Evolutionary conservation across 1,139 yeast species (phyloP), one percentile per base, ranked within the genome.

Genomic region (Maudiozyma humilis): DNA sequence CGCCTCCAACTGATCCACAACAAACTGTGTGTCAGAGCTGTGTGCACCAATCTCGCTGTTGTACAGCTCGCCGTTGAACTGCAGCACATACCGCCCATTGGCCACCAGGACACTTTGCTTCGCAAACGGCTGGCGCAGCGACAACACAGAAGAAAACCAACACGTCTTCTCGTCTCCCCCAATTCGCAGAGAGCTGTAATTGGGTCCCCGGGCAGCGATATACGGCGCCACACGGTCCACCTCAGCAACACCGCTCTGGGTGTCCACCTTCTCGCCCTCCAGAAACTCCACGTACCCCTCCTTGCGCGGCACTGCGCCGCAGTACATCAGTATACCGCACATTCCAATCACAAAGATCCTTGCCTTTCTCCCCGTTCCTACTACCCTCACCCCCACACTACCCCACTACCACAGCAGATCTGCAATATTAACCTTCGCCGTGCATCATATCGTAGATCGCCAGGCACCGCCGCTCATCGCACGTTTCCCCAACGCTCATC

Each of bases 21-120:
- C 63, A 45, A 58, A 73, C 4, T 61, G 62, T 0, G 82, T 73
- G 57, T 81, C 87, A 53, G 76, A 78, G 1, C 61, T 29, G 10
- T n/a, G 13, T 5, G 12, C 45, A 17, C 65, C 53, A 29, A 82
- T 74, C 32, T 74, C 79, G 0, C 62, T 56, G 52, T 81, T 80
- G 60, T 89, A 89, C 12, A 88, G 66, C 59, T 89, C 97, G 0
- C 97, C 98, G 60, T 91, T 91, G 65, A 82, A 91, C 56, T 85
- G 96, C 14, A 80, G 52, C 1, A 70, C 55, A 36, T 51, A 79
- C 45, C 56, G 64, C 27, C 10, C 27, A 41, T 60, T 61, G 7
- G 60, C 63, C 15, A 54, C 54, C 3, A 36, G 47, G 10, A 74
- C 50, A 0, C 97, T 96, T 62, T 91, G 97, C 19, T 65, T 53